Percentiles rank a stretch among this genome's conserved stretches.
phyloP scores from a whole-genome alignment of 208 protist species.

The Trichomonas tenax region DNA sequence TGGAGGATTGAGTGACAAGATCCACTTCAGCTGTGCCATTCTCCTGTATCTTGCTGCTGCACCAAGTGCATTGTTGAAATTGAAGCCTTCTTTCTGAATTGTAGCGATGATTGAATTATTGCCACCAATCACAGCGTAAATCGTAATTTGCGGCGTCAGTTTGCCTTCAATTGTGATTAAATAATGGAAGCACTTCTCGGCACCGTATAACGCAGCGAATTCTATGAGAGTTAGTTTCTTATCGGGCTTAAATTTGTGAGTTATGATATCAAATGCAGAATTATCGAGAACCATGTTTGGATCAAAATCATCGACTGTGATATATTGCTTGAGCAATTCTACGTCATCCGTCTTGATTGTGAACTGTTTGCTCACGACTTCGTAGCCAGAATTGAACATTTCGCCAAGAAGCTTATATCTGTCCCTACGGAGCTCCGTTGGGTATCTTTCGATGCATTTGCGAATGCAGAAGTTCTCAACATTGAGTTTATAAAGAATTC shows the following conservation, averaged over 20 bases:
- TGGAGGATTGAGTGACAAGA: neutral
- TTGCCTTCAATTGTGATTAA: neutral
- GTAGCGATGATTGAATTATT: neutral
- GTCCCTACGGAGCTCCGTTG: neutral
- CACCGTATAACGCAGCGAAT: neutral
- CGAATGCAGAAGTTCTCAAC: neutral
- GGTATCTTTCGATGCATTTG: neutral
- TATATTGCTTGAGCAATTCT: neutral
- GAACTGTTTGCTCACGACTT: neutral
- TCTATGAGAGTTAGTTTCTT: neutral
- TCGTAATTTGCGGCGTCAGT: neutral
- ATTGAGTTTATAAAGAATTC: neutral
- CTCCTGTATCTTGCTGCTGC: neutral
- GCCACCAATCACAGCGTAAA: neutral
- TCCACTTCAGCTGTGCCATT: neutral
- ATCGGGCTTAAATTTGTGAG: neutral
- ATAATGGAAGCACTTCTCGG: neutral
- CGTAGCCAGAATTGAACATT: neutral
- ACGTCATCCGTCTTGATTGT: neutral
- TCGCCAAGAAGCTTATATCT: neutral
- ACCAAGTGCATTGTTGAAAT: neutral
- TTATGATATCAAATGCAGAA: neutral
- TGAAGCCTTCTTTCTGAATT: neutral
- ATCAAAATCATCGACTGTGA: neutral
- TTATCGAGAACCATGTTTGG: neutral